Evolutionary conservation across 805 yeast species (phyloP), one percentile per base, ranked within the genome.

Genomic region (Lipomyces starkeyi): DNA sequence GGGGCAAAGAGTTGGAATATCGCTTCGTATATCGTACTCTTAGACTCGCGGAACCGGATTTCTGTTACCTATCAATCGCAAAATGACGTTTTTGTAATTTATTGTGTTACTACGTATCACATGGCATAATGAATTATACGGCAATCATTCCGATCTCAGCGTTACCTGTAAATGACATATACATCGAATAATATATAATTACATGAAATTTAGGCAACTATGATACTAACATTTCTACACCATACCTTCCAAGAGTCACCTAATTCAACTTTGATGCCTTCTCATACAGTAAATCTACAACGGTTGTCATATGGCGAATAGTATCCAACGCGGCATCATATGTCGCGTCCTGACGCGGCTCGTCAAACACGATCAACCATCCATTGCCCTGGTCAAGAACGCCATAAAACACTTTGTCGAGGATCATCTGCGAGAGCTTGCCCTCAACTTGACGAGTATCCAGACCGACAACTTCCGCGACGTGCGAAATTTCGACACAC

Each of bases 341-440:
- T 61, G 96, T 88, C 53, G 91, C 91, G 79, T 95, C 98, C 70
- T 88, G 87, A 76, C 86, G 87, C 55, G 97, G 97, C 77, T 93
- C 91, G 67, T 92, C 97, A 76, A 91, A 95, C 67, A 95, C 87
- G 73, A 92, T 88, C 74, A 95, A 84, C 97, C 98, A 95, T 8
- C 99, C 99, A 78, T 93, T 93, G 59, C 98, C 98, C 82, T 95
- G 99, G 79, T 95, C 99, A 73, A 95, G 83, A 49, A 95, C 98
- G 59, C 99, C 99, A 76, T 88, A 90, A 74, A 95, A 92, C n/a
- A 93, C 91, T 76, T 91, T 90, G 80, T 95, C 99, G 74, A 95
- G 84, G 74, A 95, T 94, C 98, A 95, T 94, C 80, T 94, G 98
- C 60, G 96, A 88, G 71, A 95, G 84, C 79, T 95, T 95, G 25